Percentiles rank a stretch among this genome's conserved stretches.
These are phyloP conservation scores for Clonostachys chloroleuca DNA, from an alignment of 2,329 filamentous ascomycete genomes.

Conservation along the genomic window DNA sequence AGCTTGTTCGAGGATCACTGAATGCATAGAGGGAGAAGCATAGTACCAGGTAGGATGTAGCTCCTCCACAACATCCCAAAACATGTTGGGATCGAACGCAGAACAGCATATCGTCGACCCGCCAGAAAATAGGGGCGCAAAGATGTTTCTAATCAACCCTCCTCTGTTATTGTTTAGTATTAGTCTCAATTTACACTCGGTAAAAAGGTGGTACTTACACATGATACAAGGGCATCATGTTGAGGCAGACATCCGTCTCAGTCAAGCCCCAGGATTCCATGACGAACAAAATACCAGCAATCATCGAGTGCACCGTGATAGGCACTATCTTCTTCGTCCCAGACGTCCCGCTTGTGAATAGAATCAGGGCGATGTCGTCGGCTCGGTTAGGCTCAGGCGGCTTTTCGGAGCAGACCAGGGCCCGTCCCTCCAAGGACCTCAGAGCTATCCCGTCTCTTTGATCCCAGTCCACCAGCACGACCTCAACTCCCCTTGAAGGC, in stretches of 20 bases:
- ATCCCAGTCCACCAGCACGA: slow-evolving; percentile 31
- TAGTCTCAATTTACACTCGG: neutral
- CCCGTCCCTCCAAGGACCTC: slow-evolving; percentile 5
- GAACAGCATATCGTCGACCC: slow-evolving; percentile 49
- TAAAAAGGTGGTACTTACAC: slow-evolving; percentile 30
- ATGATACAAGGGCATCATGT: slow-evolving; percentile 58
- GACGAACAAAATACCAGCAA: slow-evolving; percentile 45
- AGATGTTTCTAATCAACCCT: slow-evolving; percentile 48
- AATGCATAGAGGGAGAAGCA: slow-evolving; percentile 53
- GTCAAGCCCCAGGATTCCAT: slow-evolving; percentile 48
- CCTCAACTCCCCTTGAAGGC: slow-evolving; percentile 21
- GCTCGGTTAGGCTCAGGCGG: slow-evolving; percentile 26
- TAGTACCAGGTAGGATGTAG: slow-evolving; percentile 51
- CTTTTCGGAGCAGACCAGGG: slow-evolving; percentile 1
- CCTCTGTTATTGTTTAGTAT: slow-evolving; percentile 29
- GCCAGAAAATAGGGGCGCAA: slow-evolving; percentile 48
- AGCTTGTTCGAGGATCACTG: slow-evolving; percentile 44
- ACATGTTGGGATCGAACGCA: slow-evolving; percentile 48
- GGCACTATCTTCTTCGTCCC: slow-evolving; percentile 57
- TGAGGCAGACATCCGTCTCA: slow-evolving; percentile 42
- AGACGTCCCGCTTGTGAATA: slow-evolving; percentile 54
- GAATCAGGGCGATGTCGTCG: slow-evolving; percentile 43
- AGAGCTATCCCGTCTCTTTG: slow-evolving; percentile 28
- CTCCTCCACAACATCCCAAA: slow-evolving; percentile 48
- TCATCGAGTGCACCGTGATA: slow-evolving; percentile 42